Percentiles rank a stretch among this genome's conserved stretches.
phyloP scores from a whole-genome alignment of 495 filamentous ascomycete species.

The Penicillium mononematosum region DNA sequence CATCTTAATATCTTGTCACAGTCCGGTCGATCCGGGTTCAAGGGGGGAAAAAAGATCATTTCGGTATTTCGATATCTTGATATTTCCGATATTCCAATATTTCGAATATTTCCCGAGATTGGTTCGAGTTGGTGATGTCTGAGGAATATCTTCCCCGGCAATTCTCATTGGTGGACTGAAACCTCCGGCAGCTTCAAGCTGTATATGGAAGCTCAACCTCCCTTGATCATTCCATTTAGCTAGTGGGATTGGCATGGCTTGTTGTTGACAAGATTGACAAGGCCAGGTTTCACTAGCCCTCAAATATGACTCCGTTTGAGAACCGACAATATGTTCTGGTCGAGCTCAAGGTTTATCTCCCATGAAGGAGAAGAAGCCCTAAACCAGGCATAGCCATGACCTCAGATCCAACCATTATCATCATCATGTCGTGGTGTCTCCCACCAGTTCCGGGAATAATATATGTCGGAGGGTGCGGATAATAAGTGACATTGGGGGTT shows the following conservation, averaged over 20 bases:
- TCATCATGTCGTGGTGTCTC: conserved; percentile 32
- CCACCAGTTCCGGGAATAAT: conserved; percentile 17
- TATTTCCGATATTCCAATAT: neutral
- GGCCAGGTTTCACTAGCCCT: neutral
- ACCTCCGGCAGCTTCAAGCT: conserved; percentile 17
- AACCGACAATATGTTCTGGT: neutral
- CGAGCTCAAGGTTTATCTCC: conserved; percentile 12
- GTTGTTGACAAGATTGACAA: neutral
- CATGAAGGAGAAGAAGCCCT: conserved; percentile 9
- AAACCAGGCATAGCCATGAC: conserved; percentile 25
- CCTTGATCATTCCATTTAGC: neutral
- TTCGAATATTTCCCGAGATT: neutral
- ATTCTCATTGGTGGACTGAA: conserved; percentile 22
- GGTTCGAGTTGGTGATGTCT: neutral
- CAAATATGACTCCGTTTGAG: neutral
- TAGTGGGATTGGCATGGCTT: neutral
- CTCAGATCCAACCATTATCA: conserved; percentile 26
- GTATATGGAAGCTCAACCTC: neutral
- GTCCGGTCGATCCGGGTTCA: conserved; percentile 35
- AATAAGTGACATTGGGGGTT: neutral
- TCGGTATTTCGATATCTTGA: neutral
- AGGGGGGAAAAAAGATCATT: neutral
- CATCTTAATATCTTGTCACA: conserved; percentile 16
- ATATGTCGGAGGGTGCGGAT: conserved; percentile 17
- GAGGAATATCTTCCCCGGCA: neutral